Conservation (phyloP, 2,329 filamentous ascomycete species). For the Alternaria metachromatica region DNA sequence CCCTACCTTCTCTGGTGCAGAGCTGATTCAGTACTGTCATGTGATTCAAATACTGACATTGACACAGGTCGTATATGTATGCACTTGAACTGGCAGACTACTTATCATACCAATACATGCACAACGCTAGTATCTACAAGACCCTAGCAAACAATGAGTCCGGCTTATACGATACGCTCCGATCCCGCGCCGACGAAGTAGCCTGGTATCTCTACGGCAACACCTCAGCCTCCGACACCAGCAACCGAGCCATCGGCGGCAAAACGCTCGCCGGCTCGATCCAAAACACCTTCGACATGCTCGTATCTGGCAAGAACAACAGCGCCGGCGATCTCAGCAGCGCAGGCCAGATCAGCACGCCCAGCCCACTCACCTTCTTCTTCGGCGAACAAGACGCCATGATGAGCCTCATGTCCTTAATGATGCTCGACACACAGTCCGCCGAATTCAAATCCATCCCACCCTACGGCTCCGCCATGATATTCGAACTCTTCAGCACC, state of each 20-base stretch:
- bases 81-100: conserved; percentile 64
- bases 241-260: conserved; percentile 38
- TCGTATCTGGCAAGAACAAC: conserved; percentile 15
- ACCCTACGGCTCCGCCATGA: conserved; percentile 41
- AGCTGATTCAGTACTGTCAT: background rate
- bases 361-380: conserved; percentile 54
- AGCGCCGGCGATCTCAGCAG: conserved; percentile 4
- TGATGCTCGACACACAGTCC: conserved; percentile 29
- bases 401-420: conserved; percentile 39
- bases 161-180: conserved; percentile 33
- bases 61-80: conserved; percentile 56
- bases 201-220: conserved; percentile 54
- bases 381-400: conserved; percentile 45
- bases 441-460: conserved; percentile 33
- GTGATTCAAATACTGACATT: background rate
- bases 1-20: background rate
- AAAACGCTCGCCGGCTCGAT: conserved; percentile 40
- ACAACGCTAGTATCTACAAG: conserved; percentile 56
- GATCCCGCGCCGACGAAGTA: conserved; percentile 58
- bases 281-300: conserved; percentile 30
- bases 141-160: conserved; percentile 43
- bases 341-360: conserved; percentile 26
- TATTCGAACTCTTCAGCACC: conserved; percentile 56
- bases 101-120: conserved; percentile 60
- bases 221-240: conserved; percentile 37